A percentile compares a stretch with the other conserved stretches of the same genome.
Evolutionary conservation across 169 alveolate genomes (phyloP).

Genomic region (Plasmodium gonderi): DNA sequence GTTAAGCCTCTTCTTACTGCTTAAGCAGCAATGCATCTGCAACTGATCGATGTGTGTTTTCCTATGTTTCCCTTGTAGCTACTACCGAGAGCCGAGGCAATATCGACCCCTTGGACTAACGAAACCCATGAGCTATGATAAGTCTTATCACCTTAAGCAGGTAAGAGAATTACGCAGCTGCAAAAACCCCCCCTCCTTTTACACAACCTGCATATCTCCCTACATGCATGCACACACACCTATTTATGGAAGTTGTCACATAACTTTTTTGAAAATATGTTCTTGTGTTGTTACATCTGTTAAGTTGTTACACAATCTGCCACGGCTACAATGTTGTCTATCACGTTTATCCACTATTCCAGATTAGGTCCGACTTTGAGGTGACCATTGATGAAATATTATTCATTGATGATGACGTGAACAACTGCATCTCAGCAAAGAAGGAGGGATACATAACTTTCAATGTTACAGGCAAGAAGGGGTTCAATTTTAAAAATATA

Average conservation of each 20-base stretch:
- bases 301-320: background rate
- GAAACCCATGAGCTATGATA: conserved; percentile 58
- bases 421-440: conserved; percentile 41
- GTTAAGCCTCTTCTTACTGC: background rate
- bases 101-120: conserved; percentile 11
- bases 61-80: background rate
- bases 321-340: background rate
- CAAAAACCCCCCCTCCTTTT: background rate
- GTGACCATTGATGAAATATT: conserved; percentile 34
- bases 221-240: no score
- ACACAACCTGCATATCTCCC: background rate
- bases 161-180: background rate
- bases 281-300: no score
- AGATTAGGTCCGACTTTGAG: conserved; percentile 34
- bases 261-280: no score
- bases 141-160: conserved; percentile 33
- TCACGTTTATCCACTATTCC: background rate
- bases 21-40: no score
- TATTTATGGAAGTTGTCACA: no score
- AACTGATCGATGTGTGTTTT: no score
- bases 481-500: conserved; percentile 38
- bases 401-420: conserved; percentile 58
- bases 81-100: conserved; percentile 31
- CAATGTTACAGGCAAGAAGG: conserved; percentile 62
- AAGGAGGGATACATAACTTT: conserved; percentile 61